phyloP scores from a whole-genome alignment of 768 basidiomycete genomes.

The Dacryopinax primogenitus region DNA sequence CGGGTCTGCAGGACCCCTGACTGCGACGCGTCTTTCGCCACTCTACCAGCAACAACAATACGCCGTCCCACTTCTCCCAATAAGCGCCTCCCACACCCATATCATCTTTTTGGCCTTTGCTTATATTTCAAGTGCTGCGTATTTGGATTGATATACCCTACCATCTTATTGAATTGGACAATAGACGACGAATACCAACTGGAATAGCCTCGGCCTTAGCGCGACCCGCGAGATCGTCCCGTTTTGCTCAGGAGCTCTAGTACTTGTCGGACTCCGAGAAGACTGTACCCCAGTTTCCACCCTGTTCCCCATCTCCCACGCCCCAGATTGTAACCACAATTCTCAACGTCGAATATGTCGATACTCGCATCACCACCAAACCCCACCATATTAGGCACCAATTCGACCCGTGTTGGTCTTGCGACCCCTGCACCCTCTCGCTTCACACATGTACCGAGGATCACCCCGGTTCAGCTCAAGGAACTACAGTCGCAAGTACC shows the following conservation, averaged over 20 bases:
- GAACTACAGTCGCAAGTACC: not conserved
- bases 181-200: too few species aligned
- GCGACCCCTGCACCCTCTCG: not conserved
- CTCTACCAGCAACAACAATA: not conserved
- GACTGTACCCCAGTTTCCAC: too few species aligned
- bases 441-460: not conserved
- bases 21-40: constrained; percentile 1
- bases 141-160: not conserved
- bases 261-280: not conserved
- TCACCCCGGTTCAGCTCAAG: not conserved
- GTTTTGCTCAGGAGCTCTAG: too few species aligned
- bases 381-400: not conserved
- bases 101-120: not conserved
- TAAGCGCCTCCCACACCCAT: not conserved
- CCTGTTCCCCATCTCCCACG: too few species aligned
- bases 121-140: not conserved
- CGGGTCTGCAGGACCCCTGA: not conserved
- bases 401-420: not conserved
- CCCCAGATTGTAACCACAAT: not conserved
- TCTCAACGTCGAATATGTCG: not conserved
- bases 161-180: too few species aligned
- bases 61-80: not conserved
- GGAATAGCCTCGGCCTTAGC: too few species aligned
- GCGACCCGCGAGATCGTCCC: too few species aligned
- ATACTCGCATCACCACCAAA: not conserved